Evolutionary conservation across 169 alveolate species (phyloP), one percentile per base, ranked within the genome.

Genomic region (Plasmodium gallinaceum): DNA sequence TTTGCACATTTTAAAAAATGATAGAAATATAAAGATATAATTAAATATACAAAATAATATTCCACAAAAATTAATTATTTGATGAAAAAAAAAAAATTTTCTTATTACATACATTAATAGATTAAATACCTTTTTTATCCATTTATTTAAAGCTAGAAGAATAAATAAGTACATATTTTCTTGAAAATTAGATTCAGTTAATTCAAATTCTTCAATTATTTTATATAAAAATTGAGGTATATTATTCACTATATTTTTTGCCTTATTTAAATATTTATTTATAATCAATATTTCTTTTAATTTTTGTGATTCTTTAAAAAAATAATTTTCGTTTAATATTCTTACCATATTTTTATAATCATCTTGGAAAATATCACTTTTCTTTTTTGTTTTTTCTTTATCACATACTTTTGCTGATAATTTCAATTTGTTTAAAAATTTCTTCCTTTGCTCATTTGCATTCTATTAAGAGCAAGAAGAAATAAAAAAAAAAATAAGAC

Each of bases 391-490:
- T 12, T 60, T 37, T 0, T 18, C 68, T 22, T n/a, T 54, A 18
- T 78, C 24, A 58, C 42, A 46, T 5, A 64, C 70, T 26, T 78
- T 78, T 10, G 89, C 89, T 39, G 89, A 78, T 0, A n/a, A 46
- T 54, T 65, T 78, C 48, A 78, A 58, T 60, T 78, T 78, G 42
- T 22, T 32, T 6, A 78, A 70, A 14, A 78, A 78, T 7, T 42
- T 52, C n/a, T 65, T 43, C 57, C 89, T 78, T 18, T 78, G 89
- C 14, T 78, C 75, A 14, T 78, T 78, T 64, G 89, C 89, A 66
- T 78, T 78, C 89, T 78, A 32, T 37, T 7, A 22, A 10, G 52
- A 46, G n/a, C 5, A 26, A 10, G 7, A 72, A 51, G 4, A 3
- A 26, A 70, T 20, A 22, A 10, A 45, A 69, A 64, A 64, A 24